Conservation (phyloP, 1,139 yeast genomes). For the Candida gigantensis region DNA sequence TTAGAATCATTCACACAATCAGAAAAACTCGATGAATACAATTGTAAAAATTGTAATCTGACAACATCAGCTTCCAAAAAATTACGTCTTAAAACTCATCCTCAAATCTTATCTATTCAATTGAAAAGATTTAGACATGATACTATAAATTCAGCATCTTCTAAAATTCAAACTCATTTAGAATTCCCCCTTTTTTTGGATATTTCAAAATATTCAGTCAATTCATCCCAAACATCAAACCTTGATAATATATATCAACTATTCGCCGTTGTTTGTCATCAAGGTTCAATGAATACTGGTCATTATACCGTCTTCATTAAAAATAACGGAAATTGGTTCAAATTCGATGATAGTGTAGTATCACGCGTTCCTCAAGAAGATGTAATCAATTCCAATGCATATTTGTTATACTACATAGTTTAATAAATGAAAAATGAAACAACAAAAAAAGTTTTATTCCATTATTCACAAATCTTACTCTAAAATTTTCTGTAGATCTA, state of each 20-base stretch:
- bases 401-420: constrained; percentile 69
- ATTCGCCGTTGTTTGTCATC: constrained; percentile 84
- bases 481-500: too few species aligned
- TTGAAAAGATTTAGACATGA: constrained; percentile 85
- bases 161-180: constrained; percentile 77
- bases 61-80: constrained; percentile 69
- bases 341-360: constrained; percentile 89
- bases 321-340: constrained; percentile 78
- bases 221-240: too few species aligned
- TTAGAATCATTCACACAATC: constrained; percentile 72
- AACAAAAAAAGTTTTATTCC: too few species aligned
- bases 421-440: neutral
- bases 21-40: constrained; percentile 76
- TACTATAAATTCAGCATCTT: constrained; percentile 48
- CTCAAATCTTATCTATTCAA: constrained; percentile 81
- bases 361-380: constrained; percentile 62
- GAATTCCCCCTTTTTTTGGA: constrained; percentile 72
- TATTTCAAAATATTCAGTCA: constrained; percentile 61
- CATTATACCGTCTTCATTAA: constrained; percentile 85
- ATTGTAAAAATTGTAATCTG: constrained; percentile 65
- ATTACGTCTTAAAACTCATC: constrained; percentile 64
- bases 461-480: too few species aligned
- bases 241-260: constrained; percentile 65
- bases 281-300: constrained; percentile 92
- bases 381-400: constrained; percentile 72